Evolutionary conservation across 441 rosid genomes (phyloP).

Genomic region (Eutrema salsugineum): DNA sequence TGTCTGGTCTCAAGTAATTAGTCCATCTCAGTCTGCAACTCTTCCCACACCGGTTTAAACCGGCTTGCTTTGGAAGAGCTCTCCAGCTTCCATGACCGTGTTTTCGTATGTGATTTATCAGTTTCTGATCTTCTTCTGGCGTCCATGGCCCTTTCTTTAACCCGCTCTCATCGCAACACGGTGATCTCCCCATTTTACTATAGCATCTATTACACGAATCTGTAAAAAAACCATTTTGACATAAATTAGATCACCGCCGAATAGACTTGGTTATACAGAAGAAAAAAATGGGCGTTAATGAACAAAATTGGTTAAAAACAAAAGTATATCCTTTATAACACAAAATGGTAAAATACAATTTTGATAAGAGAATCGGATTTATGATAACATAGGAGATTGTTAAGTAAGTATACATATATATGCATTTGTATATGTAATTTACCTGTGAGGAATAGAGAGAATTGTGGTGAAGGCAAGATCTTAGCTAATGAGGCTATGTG

Average conservation of each 20-base stretch:
- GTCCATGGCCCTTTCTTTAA: slow-evolving; percentile 55
- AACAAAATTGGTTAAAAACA: neutral
- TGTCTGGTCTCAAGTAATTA: slow-evolving; percentile 48
- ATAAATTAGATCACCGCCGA: neutral
- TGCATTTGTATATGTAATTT: neutral
- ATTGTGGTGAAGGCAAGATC: slow-evolving; percentile 3
- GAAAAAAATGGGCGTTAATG: neutral
- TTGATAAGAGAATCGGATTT: neutral
- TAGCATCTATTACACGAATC: neutral
- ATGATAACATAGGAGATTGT: neutral
- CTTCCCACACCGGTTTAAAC: slow-evolving; percentile 50
- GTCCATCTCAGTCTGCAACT: slow-evolving; percentile 50
- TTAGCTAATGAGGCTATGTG: slow-evolving; percentile 17
- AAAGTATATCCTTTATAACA: neutral
- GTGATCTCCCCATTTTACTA: slow-evolving; percentile 29
- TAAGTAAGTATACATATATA: neutral
- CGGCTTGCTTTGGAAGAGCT: slow-evolving; percentile 46
- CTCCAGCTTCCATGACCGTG: slow-evolving; percentile 54
- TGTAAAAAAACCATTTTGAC: neutral
- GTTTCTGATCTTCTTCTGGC: slow-evolving; percentile 44
- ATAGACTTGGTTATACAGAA: neutral
- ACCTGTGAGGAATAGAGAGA: slow-evolving; percentile 8
- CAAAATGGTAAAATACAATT: neutral
- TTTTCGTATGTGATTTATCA: slow-evolving; percentile 33
- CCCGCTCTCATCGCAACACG: slow-evolving; percentile 29